Percentiles rank a stretch among this genome's conserved stretches.
Conservation (phyloP, 352 stramenopile genomes). For the Phytophthora aleatoria region DNA sequence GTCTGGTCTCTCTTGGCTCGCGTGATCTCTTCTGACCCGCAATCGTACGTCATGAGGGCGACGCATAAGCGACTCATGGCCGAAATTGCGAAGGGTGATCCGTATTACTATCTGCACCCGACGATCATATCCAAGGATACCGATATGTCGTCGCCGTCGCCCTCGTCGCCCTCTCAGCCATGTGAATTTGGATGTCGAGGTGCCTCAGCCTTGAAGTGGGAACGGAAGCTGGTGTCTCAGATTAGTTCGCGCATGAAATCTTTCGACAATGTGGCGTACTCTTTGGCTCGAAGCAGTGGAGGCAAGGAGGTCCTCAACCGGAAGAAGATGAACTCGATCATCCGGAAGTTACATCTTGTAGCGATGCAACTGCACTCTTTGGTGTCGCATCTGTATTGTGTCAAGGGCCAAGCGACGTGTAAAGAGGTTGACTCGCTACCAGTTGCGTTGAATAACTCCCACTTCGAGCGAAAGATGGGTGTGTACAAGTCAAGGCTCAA, state of each 20-base stretch:
- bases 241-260: conserved; percentile 84
- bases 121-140: conserved; percentile 23
- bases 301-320: conserved; percentile 68
- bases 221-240: conserved; percentile 73
- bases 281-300: conserved; percentile 58
- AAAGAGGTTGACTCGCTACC: conserved; percentile 62
- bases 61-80: conserved; percentile 63
- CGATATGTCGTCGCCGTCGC: conserved; percentile 16
- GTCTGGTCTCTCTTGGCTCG: conserved; percentile 49
- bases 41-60: conserved; percentile 71
- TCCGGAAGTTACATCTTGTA: conserved; percentile 79
- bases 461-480: conserved; percentile 78
- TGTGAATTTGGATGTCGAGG: conserved; percentile 67
- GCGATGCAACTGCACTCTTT: conserved; percentile 78
- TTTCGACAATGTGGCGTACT: conserved; percentile 78
- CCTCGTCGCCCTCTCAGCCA: conserved; percentile 2
- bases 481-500: conserved; percentile 76
- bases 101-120: conserved; percentile 74
- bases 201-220: conserved; percentile 58
- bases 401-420: conserved; percentile 54
- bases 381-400: conserved; percentile 71
- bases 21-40: conserved; percentile 45
- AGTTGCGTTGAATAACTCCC: conserved; percentile 69
- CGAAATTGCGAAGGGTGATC: conserved; percentile 69
- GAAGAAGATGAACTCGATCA: conserved; percentile 86